Base-by-base conservation (phyloP, 2,329 filamentous ascomycete species). In the Trichoderma semiorbis region DNA sequence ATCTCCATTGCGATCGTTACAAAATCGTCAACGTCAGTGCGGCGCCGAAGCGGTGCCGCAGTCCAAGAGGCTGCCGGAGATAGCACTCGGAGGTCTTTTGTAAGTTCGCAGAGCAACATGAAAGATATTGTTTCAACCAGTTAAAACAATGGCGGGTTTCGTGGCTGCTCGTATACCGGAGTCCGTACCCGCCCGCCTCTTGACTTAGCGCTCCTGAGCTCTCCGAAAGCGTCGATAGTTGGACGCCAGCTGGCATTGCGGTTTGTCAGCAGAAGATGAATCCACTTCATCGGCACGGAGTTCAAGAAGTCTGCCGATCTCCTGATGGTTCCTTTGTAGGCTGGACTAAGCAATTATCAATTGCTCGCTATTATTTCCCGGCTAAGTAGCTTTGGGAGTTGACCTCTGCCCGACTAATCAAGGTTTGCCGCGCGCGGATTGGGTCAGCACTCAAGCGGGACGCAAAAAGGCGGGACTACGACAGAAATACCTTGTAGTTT, bases 21-120 rank as follows among this genome's bases (percentile, higher is more conserved):
- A 32, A 12, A 60, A 32, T 60, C 28, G 30, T 60, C 21, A 21
- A 34, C 18, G 57, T 60, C 57, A 60, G 30, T 30, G 32, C 57
- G 55, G 55, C 47, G 66, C 66, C 66, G 66, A 62, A 36, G 30
- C 66, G 66, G 66, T 53, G 28, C 66, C 66, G 66, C 7, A n/a
- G 39, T 26, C n/a, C 16, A 62, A 26, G 28, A 69, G 57, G 32
- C 34, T 69, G 28, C 57, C 66, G 66, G 66, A 69, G 66, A 69
- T 69, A 69, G 66, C 66, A 34, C 36, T 47, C 66, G 55, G 53
- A 39, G 66, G 18, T 62, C 66, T 69, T 62, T 69, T 69, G 57
- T 30, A 69, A n/a, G 34, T 16, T 16, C 24, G 12, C 58, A 34
- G 36, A 36, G 5, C 55, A 39, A 47, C 66, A 32, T 50, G 34